Evolutionary conservation across 768 basidiomycete genomes (phyloP), one percentile per base, ranked within the genome.

Genomic region (Cystofilobasidium macerans): DNA sequence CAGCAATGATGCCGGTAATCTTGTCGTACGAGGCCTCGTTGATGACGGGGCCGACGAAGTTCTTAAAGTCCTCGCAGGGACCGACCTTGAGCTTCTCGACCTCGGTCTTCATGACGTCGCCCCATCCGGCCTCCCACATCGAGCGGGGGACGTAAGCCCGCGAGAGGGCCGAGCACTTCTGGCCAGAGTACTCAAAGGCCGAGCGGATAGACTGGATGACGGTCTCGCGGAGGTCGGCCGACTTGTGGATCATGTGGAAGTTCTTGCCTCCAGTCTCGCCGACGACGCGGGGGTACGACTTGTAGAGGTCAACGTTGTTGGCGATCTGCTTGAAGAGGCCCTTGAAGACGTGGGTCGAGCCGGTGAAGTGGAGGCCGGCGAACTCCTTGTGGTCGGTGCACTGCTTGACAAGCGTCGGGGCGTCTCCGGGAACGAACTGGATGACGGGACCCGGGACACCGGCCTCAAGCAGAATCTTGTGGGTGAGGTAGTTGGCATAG

Each of bases 251-350:
- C 54, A 99, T 70, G 77, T 98, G 95, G 81, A 93, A 98, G 81
- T 99, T 99, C 82, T 98, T 99, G 65, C 95, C 68, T 76, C 80
- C 91, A 11, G 94, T 98, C 81, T 98, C 94, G 32, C 95, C 95
- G 9, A 99, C 93, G 69, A 99, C 87, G 73, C 94, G 82, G 0
- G 95, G 95, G 78, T 95, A 98, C 16, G 84, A 80, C 71, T 79
- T 83, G 81, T 98, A 98, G 57, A 79, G 82, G 74, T 97, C 89
- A 56, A 98, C 71, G 78, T 97, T 95, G 71, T 77, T 73, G 4
- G 87, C 88, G 72, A 98, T 94, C 74, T 94, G 86, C 78, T 91
- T 93, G 95, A 95, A 99, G 36, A 98, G 82, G 74, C 86, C 84
- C 78, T 86, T 88, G 84, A 99, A 98, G 56, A 99, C 84, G 71